Percentiles rank a stretch among this genome's conserved stretches.
Evolutionary conservation across 768 basidiomycete species (phyloP).

Genomic region (Rickenella mellea): DNA sequence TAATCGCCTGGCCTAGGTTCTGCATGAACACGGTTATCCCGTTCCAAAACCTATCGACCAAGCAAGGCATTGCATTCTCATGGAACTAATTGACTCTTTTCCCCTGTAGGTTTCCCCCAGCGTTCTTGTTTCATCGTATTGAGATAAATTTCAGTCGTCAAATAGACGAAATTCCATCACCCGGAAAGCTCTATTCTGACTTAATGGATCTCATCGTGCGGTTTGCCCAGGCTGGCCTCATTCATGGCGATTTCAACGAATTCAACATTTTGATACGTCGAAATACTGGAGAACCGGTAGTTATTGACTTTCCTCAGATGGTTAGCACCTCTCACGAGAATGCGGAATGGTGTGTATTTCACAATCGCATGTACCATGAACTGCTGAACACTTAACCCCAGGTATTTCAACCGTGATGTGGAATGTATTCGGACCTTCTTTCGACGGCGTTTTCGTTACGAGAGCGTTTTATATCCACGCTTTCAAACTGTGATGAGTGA

Average conservation of each 20-base stretch:
- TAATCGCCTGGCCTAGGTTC: conserved; percentile 41
- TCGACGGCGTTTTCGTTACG: conserved; percentile 82
- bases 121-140: background rate
- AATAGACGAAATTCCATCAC: conserved; percentile 72
- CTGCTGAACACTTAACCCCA: conserved; percentile 19
- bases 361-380: background rate
- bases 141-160: conserved; percentile 54
- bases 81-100: conserved; percentile 93
- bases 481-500: conserved; percentile 56
- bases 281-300: conserved; percentile 64
- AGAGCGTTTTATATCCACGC: conserved; percentile 79
- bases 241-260: conserved; percentile 98
- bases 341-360: conserved; percentile 74
- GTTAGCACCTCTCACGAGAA: conserved; percentile 94
- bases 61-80: conserved; percentile 87
- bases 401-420: conserved; percentile 99
- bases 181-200: conserved; percentile 81
- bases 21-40: conserved; percentile 87
- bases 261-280: conserved; percentile 94
- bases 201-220: conserved; percentile 96
- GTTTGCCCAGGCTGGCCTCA: conserved; percentile 88
- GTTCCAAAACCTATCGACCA: conserved; percentile 93
- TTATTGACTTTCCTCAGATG: conserved; percentile 99
- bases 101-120: conserved; percentile 59
- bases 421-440: conserved; percentile 95